A percentile compares a stretch with the other conserved stretches of the same genome.
These are phyloP conservation scores for Phlebiopsis flavidoalba DNA, from an alignment of 768 basidiomycete species.

Conservation along the genomic window DNA sequence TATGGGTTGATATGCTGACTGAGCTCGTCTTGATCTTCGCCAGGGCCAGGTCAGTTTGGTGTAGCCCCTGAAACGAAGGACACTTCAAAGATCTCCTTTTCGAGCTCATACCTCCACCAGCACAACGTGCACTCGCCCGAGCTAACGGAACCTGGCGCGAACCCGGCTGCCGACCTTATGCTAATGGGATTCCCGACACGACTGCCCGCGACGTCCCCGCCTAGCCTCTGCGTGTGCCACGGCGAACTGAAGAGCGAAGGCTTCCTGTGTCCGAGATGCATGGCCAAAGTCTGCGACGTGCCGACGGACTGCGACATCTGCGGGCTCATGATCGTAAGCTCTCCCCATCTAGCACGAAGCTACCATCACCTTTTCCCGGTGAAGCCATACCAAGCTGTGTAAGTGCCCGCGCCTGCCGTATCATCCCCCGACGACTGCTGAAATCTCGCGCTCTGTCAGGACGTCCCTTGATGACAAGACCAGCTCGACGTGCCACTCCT, in stretches of 20 bases:
- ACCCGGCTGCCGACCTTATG: constrained; percentile 86
- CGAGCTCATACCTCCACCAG: constrained; percentile 93
- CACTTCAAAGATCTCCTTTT: constrained; percentile 95
- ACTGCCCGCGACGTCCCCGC: constrained; percentile 76
- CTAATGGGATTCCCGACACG: constrained; percentile 99
- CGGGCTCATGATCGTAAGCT: constrained; percentile 95
- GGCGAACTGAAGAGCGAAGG: constrained; percentile 89
- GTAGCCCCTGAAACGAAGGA: constrained; percentile 98
- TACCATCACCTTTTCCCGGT: constrained; percentile 97
- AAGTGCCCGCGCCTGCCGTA: constrained; percentile 29
- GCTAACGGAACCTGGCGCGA: constrained; percentile 42
- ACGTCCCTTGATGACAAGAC: constrained; percentile 32
- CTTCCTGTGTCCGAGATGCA: constrained; percentile 92
- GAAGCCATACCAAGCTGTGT: constrained; percentile 79
- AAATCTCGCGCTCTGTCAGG: constrained; percentile 23
- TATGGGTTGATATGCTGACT: background rate
- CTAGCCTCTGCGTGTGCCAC: constrained; percentile 90
- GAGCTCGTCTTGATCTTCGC: constrained; percentile 1
- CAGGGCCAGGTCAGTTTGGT: constrained; percentile 70
- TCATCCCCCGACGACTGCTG: constrained; percentile 2
- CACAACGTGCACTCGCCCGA: constrained; percentile 57
- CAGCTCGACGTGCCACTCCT: constrained; percentile 63
- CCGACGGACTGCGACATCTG: constrained; percentile 98
- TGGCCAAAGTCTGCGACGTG: constrained; percentile 92
- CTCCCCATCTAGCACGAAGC: constrained; percentile 93